Percentiles rank a stretch among this genome's conserved stretches.
Evolutionary conservation across 179 eudicot genomes (phyloP).

Genomic region (Spergularia azorica): DNA sequence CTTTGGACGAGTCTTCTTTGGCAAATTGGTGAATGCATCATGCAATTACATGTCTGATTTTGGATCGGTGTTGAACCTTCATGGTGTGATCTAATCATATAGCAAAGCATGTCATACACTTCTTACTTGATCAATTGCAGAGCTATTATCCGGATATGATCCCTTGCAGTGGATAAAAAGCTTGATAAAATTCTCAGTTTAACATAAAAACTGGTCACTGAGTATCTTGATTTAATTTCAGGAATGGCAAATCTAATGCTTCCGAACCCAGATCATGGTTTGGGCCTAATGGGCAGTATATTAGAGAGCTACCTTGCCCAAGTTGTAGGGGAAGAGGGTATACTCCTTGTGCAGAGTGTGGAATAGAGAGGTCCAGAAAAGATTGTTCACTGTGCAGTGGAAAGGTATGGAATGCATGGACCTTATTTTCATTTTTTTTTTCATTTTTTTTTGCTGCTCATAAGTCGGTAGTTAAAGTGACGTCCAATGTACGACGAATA

Average conservation of each 20-base stretch:
- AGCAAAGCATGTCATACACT: neutral
- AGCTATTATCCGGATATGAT: neutral
- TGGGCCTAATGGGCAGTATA: conserved; percentile 96
- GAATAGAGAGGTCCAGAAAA: conserved; percentile 77
- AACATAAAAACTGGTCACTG: neutral
- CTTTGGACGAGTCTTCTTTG: no score
- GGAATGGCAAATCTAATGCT: conserved; percentile 52
- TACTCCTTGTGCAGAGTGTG: conserved; percentile 80
- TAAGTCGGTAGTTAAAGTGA: neutral
- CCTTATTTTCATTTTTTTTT: neutral
- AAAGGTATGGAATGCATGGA: conserved; percentile 49
- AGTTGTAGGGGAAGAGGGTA: conserved; percentile 98
- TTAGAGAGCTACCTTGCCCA: conserved; percentile 94
- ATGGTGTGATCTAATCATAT: no score
- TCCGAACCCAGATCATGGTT: conserved; percentile 85
- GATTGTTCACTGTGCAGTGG: conserved; percentile 86
- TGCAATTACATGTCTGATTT: no score
- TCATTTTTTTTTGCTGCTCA: neutral
- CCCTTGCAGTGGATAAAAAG: neutral
- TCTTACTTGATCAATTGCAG: neutral
- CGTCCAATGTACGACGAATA: neutral
- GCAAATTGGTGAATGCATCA: no score
- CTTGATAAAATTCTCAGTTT: conserved; percentile 1
- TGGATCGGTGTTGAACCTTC: no score
- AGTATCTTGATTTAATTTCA: conserved; percentile 30